Conservation (phyloP, 208 protist species). For the Trypanosoma melophagium region DNA sequence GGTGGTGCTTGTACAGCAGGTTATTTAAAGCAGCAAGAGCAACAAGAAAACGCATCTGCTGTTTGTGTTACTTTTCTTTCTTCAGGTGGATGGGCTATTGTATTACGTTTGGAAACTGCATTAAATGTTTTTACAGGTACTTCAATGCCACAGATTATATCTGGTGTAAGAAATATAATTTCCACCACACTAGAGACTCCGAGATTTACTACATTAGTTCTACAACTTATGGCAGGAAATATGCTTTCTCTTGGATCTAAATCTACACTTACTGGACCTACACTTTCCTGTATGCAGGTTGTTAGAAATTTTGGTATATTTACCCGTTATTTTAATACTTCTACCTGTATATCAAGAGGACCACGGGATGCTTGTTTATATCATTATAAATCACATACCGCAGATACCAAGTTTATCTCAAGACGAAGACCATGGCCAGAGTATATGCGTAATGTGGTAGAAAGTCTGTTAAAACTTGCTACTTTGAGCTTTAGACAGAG, state of each 20-base stretch:
- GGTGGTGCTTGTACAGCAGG: constrained; percentile 3
- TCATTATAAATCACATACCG: not conserved
- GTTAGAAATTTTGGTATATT: constrained; percentile 23
- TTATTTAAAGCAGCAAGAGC: constrained; percentile 14
- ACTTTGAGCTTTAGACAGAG: not conserved
- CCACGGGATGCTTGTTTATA: constrained; percentile 17
- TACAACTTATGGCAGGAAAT: not conserved
- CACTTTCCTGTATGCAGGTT: not conserved
- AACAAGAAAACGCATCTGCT: constrained; percentile 1
- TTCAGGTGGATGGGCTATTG: constrained; percentile 51
- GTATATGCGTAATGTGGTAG: constrained; percentile 5
- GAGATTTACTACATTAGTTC: constrained; percentile 9
- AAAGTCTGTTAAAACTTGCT: constrained; percentile 4
- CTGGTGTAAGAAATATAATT: constrained; percentile 48
- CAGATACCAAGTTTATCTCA: not conserved
- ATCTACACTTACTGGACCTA: not conserved
- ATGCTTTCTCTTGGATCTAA: no score
- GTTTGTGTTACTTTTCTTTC: constrained; percentile 42
- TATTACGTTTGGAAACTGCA: constrained; percentile 40
- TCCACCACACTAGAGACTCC: constrained; percentile 30
- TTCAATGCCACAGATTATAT: constrained; percentile 47
- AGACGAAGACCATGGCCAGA: constrained; percentile 15
- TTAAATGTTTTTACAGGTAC: constrained; percentile 48
- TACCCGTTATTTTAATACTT: not conserved
- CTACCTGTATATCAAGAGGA: not conserved